phyloP scores from a whole-genome alignment of 2,329 filamentous ascomycete genomes.

The Colletotrichum sp. region DNA sequence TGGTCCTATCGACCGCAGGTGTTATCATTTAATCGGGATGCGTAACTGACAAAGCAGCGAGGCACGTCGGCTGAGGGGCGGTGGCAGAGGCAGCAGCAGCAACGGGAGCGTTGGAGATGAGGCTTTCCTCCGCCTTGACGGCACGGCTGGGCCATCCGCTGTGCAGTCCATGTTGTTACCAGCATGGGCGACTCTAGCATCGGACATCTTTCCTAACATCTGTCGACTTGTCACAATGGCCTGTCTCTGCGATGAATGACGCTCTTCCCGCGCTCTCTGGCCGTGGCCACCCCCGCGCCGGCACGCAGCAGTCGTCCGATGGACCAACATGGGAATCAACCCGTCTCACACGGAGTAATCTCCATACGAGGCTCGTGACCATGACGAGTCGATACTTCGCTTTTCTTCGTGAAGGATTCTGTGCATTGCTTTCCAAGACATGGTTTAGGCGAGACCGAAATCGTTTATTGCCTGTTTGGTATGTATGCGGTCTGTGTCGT shows the following conservation, averaged over 20 bases:
- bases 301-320: conserved; percentile 8
- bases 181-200: not conserved
- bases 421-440: not conserved
- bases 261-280: not conserved
- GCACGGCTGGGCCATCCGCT: not conserved
- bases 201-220: not conserved
- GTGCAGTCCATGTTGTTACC: not conserved
- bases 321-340: not conserved
- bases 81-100: not conserved
- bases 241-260: not conserved
- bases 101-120: not conserved
- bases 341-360: not conserved
- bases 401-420: not conserved
- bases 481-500: not conserved
- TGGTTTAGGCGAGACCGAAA: not conserved
- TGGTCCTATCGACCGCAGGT: not conserved
- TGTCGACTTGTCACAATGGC: conserved; percentile 9
- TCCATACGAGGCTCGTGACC: not conserved
- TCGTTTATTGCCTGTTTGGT: not conserved
- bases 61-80: not conserved
- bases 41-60: not conserved
- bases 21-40: not conserved
- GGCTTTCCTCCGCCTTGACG: not conserved
- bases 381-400: not conserved
- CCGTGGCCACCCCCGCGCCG: not conserved